These are phyloP conservation scores for Leptomonas seymouri DNA, from an alignment of 208 protist species.

Conservation along the genomic window DNA sequence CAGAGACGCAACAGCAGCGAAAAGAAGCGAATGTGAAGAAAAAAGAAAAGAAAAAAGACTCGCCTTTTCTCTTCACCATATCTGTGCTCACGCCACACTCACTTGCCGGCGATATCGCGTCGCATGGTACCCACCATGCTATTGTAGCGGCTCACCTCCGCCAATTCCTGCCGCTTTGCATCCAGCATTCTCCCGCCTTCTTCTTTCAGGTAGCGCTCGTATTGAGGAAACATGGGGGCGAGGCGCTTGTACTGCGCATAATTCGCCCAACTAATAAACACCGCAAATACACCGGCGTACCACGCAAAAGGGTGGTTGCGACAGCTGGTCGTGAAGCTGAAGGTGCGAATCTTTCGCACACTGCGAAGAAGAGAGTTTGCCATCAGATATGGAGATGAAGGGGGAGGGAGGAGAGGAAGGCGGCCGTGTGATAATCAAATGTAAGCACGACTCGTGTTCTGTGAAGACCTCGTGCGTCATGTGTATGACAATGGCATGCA, in stretches of 20 bases:
- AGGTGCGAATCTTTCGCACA: conserved; percentile 57
- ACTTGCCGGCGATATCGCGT: conserved; percentile 46
- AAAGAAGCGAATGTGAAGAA: background rate
- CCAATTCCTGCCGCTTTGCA: conserved; percentile 77
- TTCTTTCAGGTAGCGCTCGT: conserved; percentile 52
- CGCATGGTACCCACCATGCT: conserved; percentile 78
- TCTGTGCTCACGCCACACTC: background rate
- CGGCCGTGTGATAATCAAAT: background rate
- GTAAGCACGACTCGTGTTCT: too few species aligned
- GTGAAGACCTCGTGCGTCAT: background rate
- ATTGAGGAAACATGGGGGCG: conserved; percentile 70
- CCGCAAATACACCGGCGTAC: conserved; percentile 52
- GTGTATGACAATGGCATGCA: too few species aligned
- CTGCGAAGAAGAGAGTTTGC: conserved; percentile 19
- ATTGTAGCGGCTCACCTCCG: conserved; percentile 80
- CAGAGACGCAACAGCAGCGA: background rate
- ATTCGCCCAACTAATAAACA: conserved; percentile 72
- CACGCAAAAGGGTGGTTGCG: conserved; percentile 54
- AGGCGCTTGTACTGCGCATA: conserved; percentile 77
- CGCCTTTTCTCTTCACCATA: background rate
- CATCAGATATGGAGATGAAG: conserved; percentile 3
- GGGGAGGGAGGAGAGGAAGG: background rate
- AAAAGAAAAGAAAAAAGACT: background rate
- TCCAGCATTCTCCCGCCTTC: conserved; percentile 74
- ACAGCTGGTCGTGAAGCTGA: conserved; percentile 60